These are phyloP conservation scores for Capsella rubella DNA, from an alignment of 441 rosid species.

Conservation along the genomic window DNA sequence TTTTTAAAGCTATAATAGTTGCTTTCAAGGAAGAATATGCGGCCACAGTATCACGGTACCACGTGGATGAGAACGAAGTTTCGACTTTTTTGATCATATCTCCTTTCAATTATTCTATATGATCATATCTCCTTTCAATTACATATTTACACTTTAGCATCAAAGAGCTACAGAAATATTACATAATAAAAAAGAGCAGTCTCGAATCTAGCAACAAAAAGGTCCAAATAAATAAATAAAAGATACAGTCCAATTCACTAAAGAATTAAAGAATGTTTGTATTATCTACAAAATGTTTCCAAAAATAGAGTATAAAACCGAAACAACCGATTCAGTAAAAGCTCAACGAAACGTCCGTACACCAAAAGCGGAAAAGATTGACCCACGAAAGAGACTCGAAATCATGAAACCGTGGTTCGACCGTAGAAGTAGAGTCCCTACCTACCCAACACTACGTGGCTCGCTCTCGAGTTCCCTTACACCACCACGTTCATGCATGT, in stretches of 20 bases:
- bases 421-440: conserved; percentile 1
- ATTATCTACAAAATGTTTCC: neutral
- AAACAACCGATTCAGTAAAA: conserved; percentile 6
- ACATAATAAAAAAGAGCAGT: neutral
- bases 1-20: neutral
- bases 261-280: neutral
- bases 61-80: conserved; percentile 11
- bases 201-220: conserved; percentile 6
- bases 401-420: conserved; percentile 2
- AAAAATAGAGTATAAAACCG: neutral
- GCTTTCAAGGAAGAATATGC: neutral
- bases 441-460: conserved; percentile 11
- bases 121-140: neutral
- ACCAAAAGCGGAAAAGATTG: conserved; percentile 1
- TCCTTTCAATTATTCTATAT: neutral
- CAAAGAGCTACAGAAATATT: neutral
- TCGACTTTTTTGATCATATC: neutral
- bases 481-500: neutral
- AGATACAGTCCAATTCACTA: neutral
- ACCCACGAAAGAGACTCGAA: neutral
- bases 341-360: too few relatives aligned
- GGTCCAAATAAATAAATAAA: neutral
- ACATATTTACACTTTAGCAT: neutral
- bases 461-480: conserved; percentile 1
- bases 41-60: neutral